Evolutionary conservation across 2,329 filamentous ascomycete genomes (phyloP), one percentile per base, ranked within the genome.

Genomic region (Sporothrix variecibatus): DNA sequence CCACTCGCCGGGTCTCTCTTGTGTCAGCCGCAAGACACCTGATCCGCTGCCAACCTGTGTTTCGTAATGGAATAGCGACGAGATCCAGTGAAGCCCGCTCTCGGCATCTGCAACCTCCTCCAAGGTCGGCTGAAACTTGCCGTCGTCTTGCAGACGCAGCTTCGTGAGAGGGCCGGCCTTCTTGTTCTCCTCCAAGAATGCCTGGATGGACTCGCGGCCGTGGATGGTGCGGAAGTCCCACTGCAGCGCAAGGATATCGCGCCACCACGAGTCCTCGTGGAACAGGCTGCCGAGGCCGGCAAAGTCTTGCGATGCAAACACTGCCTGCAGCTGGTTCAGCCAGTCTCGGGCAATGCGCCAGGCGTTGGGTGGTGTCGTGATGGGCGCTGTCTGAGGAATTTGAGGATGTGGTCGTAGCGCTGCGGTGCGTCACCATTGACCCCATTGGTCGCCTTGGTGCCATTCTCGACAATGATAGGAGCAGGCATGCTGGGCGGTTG

Each of bases 51-150:
- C 91, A 0, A 88, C 77, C 5, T 83, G 81, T 0, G 80, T 84
- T 69, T 91, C 81, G 77, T 89, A 91, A 74, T 88, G 87, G 70
- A 87, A 84, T 0, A 93, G 82, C 1, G 88, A 88, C 43, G 82
- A 82, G 15, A 85, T 85, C 26, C 83, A 81, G n/a, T 84, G 86
- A 1, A 82, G 80, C 0, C 81, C 83, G 77, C 91, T 89, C 4
- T 92, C 83, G 0, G 85, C 80, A 0, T 81, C 79, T 1, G 84
- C 75, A 46, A 82, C 81, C 0, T 89, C 87, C 0, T 83, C 79
- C 8, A 84, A 82, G 20, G 82, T 81, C 0, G 83, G 77, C 0
- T 84, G 81, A 23, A 83, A 85, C 0, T 80, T 79, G 69, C 89
- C 87, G 2, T 88, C 77, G 0, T 82, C 78, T 85, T 89, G 73